A percentile compares a stretch with the other conserved stretches of the same genome.
Conservation (phyloP, 257 asterid species). For the Salvia hispanica region DNA sequence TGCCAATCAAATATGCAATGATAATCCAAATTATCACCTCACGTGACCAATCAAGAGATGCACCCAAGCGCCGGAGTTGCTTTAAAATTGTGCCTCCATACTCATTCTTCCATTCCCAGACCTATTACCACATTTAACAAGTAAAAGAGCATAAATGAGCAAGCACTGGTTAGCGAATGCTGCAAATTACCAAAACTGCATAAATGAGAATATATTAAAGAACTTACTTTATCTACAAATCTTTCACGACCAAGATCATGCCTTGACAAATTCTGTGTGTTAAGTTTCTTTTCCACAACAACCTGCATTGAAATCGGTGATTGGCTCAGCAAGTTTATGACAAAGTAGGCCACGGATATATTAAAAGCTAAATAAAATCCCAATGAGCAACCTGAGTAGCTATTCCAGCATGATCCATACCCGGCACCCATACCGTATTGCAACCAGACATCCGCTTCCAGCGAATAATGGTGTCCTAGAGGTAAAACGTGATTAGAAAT, state of each 20-base stretch:
- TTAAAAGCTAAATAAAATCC: background rate
- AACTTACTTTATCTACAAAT: conserved; percentile 74
- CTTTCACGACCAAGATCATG: conserved; percentile 81
- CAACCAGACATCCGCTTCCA: conserved; percentile 97
- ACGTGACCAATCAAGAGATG: conserved; percentile 90
- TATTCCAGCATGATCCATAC: conserved; percentile 97
- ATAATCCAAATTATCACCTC: conserved; percentile 56
- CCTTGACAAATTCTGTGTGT: conserved; percentile 66
- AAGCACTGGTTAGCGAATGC: background rate
- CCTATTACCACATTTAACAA: conserved; percentile 46
- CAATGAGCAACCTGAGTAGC: conserved; percentile 80
- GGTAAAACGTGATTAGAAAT: conserved; percentile 16
- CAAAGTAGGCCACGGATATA: conserved; percentile 13
- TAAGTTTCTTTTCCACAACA: conserved; percentile 88
- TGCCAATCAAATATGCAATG: conserved; percentile 21
- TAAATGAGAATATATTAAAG: conserved; percentile 8
- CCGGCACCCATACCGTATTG: conserved; percentile 93
- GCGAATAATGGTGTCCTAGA: conserved; percentile 91
- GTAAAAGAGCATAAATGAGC: conserved; percentile 10
- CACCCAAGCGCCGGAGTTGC: conserved; percentile 90
- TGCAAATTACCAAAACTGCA: conserved; percentile 17
- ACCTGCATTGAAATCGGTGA: conserved; percentile 51
- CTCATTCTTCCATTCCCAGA: conserved; percentile 91
- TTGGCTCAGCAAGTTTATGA: conserved; percentile 20
- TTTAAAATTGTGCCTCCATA: conserved; percentile 84